phyloP scores from a whole-genome alignment of 805 yeast genomes.

The Starmerella lactis-condensi region DNA sequence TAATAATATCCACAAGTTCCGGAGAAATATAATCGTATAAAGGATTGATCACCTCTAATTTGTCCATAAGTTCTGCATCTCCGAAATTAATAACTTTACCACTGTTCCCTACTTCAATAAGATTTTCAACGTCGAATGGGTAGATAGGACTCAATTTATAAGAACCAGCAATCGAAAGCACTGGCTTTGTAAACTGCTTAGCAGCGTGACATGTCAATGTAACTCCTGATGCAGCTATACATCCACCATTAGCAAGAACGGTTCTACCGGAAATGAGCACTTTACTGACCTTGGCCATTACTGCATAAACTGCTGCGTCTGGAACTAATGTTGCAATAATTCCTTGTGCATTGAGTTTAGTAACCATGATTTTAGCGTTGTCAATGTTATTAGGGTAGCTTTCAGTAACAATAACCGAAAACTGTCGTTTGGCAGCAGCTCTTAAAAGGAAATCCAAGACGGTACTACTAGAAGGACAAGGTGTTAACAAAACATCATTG shows the following conservation, averaged over 20 bases:
- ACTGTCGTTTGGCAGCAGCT: conserved; percentile 76
- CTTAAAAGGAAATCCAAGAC: conserved; percentile 70
- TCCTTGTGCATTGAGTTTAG: conserved; percentile 60
- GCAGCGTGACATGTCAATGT: conserved; percentile 92
- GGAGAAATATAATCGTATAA: conserved; percentile 82
- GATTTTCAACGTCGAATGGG: conserved; percentile 68
- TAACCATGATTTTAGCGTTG: conserved; percentile 61
- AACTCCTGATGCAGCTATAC: conserved; percentile 75
- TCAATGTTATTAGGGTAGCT: conserved; percentile 75
- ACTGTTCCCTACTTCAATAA: conserved; percentile 82
- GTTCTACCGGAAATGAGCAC: conserved; percentile 83
- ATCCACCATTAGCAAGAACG: conserved; percentile 92
- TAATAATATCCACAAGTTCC: conserved; percentile 79
- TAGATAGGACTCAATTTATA: conserved; percentile 84
- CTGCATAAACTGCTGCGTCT: conserved; percentile 80
- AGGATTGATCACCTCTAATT: conserved; percentile 71
- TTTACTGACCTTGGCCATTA: conserved; percentile 93
- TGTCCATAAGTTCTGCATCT: conserved; percentile 48
- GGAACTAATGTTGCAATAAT: conserved; percentile 84
- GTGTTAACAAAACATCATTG: conserved; percentile 49
- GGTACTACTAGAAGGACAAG: conserved; percentile 86
- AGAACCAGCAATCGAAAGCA: conserved; percentile 82
- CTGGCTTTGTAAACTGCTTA: conserved; percentile 87
- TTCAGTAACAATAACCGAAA: conserved; percentile 77
- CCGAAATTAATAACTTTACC: conserved; percentile 71